Evolutionary conservation across 768 basidiomycete genomes (phyloP).

Genomic region (Pholiota microspora): DNA sequence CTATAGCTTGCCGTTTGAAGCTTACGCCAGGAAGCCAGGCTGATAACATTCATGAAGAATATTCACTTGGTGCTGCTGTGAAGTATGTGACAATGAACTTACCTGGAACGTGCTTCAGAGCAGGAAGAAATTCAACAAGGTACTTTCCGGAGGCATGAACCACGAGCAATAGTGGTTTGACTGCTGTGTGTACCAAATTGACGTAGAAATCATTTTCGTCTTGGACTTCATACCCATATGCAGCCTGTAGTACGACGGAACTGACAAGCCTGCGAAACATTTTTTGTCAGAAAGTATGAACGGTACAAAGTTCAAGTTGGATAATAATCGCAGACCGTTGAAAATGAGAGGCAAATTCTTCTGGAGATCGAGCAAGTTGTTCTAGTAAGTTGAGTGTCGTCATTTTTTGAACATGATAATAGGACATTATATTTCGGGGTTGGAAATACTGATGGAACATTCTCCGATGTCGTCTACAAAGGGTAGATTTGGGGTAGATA

Average conservation of each 20-base stretch:
- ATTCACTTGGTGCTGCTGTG: background rate
- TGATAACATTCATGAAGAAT: background rate
- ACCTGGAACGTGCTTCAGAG: slow-evolving; percentile 29
- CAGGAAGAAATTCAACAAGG: slow-evolving; percentile 37
- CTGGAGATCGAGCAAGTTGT: slow-evolving; percentile 24
- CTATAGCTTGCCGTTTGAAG: slow-evolving; percentile 29
- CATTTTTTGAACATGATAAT: slow-evolving; percentile 23
- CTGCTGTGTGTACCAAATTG: slow-evolving; percentile 29
- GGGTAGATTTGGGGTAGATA: no score
- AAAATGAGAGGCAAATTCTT: slow-evolving; percentile 26
- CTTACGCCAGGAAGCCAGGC: slow-evolving; percentile 40
- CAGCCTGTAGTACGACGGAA: slow-evolving; percentile 34
- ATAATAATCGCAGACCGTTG: slow-evolving; percentile 23
- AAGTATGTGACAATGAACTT: background rate
- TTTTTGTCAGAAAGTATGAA: background rate
- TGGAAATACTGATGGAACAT: slow-evolving; percentile 37
- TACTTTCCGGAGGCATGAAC: slow-evolving; percentile 34
- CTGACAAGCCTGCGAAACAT: slow-evolving; percentile 24
- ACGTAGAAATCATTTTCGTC: slow-evolving; percentile 36
- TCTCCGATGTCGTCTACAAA: slow-evolving; percentile 27
- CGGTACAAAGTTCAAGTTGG: background rate
- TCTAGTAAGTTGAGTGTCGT: slow-evolving; percentile 23
- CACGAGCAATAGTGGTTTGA: slow-evolving; percentile 25
- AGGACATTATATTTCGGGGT: slow-evolving; percentile 24
- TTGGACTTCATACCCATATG: slow-evolving; percentile 38